Evolutionary conservation across 805 yeast species (phyloP).

Genomic region (Soucietia sequanensis): DNA sequence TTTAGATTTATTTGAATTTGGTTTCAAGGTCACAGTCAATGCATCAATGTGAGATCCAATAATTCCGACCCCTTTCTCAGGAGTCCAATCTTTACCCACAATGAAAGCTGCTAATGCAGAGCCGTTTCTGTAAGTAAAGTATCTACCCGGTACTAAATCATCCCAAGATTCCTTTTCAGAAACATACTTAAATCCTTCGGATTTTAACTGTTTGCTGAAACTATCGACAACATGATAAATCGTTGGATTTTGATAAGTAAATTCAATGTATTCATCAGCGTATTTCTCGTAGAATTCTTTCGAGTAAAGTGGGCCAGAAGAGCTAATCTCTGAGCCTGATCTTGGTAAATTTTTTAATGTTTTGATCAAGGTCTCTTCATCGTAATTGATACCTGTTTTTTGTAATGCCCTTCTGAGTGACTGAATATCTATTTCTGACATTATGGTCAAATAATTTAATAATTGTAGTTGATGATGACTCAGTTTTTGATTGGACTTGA

Average conservation of each 20-base stretch:
- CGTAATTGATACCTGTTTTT: no score
- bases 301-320: slow-evolving; percentile 12
- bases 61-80: slow-evolving; percentile 64
- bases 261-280: slow-evolving; percentile 59
- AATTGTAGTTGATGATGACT: no score
- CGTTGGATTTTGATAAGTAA: slow-evolving; percentile 73
- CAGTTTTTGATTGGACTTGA: no score
- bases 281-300: slow-evolving; percentile 19
- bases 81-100: slow-evolving; percentile 64
- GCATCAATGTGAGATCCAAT: slow-evolving; percentile 80
- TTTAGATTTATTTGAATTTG: slow-evolving; percentile 56
- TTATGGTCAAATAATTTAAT: no score
- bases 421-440: no score
- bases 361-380: no score
- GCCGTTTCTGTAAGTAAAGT: slow-evolving; percentile 68
- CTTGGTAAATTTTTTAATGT: no score
- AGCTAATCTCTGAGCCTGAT: neutral
- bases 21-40: slow-evolving; percentile 67
- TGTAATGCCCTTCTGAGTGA: no score
- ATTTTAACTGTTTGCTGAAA: slow-evolving; percentile 47
- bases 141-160: slow-evolving; percentile 49
- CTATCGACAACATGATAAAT: slow-evolving; percentile 66
- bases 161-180: slow-evolving; percentile 63
- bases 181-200: slow-evolving; percentile 62
- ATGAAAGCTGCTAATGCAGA: slow-evolving; percentile 67